A percentile compares a stretch with the other conserved stretches of the same genome.
phyloP scores from a whole-genome alignment of 1,284 basidiomycete species.

The Phellopilus nigrolimitatus region DNA sequence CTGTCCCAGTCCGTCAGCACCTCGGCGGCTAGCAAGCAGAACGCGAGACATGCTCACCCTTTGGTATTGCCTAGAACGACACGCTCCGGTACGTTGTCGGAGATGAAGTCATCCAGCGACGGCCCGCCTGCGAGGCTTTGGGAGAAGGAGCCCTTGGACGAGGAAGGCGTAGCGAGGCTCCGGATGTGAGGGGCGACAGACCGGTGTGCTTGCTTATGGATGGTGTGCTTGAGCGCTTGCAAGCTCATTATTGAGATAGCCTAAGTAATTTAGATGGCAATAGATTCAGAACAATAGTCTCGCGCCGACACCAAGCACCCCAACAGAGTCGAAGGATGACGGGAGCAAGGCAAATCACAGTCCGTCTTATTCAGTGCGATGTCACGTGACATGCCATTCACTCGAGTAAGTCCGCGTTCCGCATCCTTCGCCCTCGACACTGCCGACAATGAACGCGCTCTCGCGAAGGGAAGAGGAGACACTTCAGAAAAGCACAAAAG shows the following conservation, averaged over 20 bases:
- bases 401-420: background rate
- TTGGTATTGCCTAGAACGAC: conserved; percentile 77
- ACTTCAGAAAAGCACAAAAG: conserved; percentile 77
- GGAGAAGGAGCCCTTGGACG: conserved; percentile 44
- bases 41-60: conserved; percentile 44
- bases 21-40: background rate
- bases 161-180: conserved; percentile 42
- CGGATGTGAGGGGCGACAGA: conserved; percentile 31
- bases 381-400: background rate
- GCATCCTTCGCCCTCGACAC: background rate
- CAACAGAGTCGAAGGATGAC: too few relatives aligned
- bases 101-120: conserved; percentile 82
- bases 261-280: background rate
- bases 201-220: conserved; percentile 22
- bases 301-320: too few relatives aligned
- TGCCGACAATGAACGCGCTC: conserved; percentile 66
- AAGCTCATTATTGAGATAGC: conserved; percentile 2
- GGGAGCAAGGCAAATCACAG: too few relatives aligned
- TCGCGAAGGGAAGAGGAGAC: conserved; percentile 87
- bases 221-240: conserved; percentile 21
- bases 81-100: conserved; percentile 54
- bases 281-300: too few relatives aligned
- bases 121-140: conserved; percentile 69
- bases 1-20: conserved; percentile 36
- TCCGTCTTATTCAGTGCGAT: background rate